Evolutionary conservation across 2,329 filamentous ascomycete species (phyloP), one percentile per base, ranked within the genome.

Genomic region (Neofusicoccum kwambonambiense): DNA sequence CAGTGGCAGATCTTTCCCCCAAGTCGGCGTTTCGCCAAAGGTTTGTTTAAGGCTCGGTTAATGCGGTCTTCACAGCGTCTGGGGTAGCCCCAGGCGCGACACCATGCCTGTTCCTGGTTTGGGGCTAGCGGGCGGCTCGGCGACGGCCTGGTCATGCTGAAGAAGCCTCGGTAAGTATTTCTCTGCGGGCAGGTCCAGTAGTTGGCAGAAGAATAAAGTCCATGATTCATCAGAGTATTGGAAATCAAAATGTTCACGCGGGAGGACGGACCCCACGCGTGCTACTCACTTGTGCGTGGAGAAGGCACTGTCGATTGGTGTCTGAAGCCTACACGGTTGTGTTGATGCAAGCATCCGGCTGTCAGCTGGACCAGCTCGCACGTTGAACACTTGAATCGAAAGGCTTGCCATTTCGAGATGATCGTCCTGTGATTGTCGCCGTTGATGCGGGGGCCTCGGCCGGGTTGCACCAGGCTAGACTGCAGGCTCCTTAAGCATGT

Each of bases 361-460:
- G 56, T 60, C 56, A 60, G 56, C 56, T 60, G 56, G 56, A 60
- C 56, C 9, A 47, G 42, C 31, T 37, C 31, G 22, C 56, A 47
- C 31, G 27, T 27, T 13, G 42, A 47, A 6, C n/a, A 7, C 52
- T 19, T 44, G 22, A 42, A 57, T 31, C 17, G 19, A 57, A 44
- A 57, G 19, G 56, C 8, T 39, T 37, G 13, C 27, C 47, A 12
- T 9, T 15, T 44, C 27, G 41, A 42, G 54, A 17, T 39, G 42
- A 35, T 31, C 27, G n/a, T 60, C 56, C 39, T 60, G 56, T 60
- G 56, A 60, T 60, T 19, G n/a, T 60, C 31, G 17, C 17, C 42
- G n/a, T 47, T 49, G 41, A 49, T 39, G 56, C 56, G 56, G 56
- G 42, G 56, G 56, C 56, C 42, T 60, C 56, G 56, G 56, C 42